Evolutionary conservation across 2,329 filamentous ascomycete species (phyloP), one percentile per base, ranked within the genome.

Genomic region (Fusarium fujikuroi): DNA sequence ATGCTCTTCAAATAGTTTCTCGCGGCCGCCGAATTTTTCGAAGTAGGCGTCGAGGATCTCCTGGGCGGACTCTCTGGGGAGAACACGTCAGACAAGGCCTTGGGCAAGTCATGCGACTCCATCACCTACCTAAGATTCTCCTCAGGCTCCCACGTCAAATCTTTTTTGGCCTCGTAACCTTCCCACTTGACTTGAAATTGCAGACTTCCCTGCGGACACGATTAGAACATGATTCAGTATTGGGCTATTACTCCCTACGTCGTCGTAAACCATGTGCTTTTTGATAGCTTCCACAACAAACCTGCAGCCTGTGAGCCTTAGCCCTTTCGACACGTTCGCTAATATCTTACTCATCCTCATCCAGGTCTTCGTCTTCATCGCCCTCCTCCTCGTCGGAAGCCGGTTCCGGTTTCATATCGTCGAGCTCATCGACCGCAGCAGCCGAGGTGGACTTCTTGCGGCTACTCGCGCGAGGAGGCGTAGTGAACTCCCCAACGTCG

Each of bases 181-280:
- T 93, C 89, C 93, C 93, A 96, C 77, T 95, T 95, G 40, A 96
- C 92, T 58, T 92, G 87, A 77, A 92, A 95, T 52, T 87, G 86
- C 1, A 91, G 77, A 9, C 80, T 79, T 25, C 88, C 88, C 83
- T 89, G 66, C 15, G 14, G 46, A 15, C 19, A 7, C 18, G 8
- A 37, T 77, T 47, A 76, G 49, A 32, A 8, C 25, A 14, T 15
- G 18, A 7, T 28, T 19, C 16, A 7, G 19, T 42, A 44, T 21
- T 47, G 44, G 14, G 9, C 19, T 3, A 34, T 28, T 2, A 34
- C 52, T 21, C 19, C 85, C 66, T 79, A 90, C 89, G 58, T 88
- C 83, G 42, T 88, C 85, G 42, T 88, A 85, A 49, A 92, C 85
- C 61, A 88, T 86, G 81, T 95, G 93, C 37, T 84, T 86, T 50